Evolutionary conservation across 768 basidiomycete species (phyloP), one percentile per base, ranked within the genome.

Genomic region (Lanmaoa pseudosensibilis): DNA sequence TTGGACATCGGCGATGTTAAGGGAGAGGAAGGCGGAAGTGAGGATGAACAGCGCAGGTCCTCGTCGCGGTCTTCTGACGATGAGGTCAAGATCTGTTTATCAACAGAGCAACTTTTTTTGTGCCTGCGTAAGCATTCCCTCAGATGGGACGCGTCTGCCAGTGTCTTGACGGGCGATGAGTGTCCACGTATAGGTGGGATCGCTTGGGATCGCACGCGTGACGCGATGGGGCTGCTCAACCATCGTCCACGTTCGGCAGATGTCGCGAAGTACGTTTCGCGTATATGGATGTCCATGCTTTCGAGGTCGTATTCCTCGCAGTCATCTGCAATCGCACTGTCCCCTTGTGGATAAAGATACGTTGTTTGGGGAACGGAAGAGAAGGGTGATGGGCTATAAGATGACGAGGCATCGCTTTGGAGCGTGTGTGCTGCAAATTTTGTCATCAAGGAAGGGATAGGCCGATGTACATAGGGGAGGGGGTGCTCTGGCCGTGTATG

Each of bases 191-290:
- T 41, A 18, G 39, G 65, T 59, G 40, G 61, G 47, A 52, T 60
- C 0, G 43, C 37, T 36, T 59, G 51, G 1, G 68, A 41, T 36
- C 59, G 68, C 21, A 51, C 53, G 19, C 59, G 62, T 19, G 67
- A 23, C 9, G 75, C 73, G 32, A 78, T 66, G 2, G 81, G 82
- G 58, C 84, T 82, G 54, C 72, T 80, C 58, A 75, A 74, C 83
- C 83, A 85, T 53, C 77, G 77, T 9, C 83, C 83, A 50, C 84
- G 83, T 62, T 85, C 84, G 9, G 81, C 77, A 39, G 84, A 85
- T 12, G 77, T 75, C 45, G 75, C 73, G 61, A 84, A 84, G 61
- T 77, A 84, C 3, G 83, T 83, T 55, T 77, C 74, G 48, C 78
- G 81, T 44, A 71, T 57, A 43, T 66, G 70, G 32, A 73, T 69